Evolutionary conservation across 768 basidiomycete species (phyloP), one percentile per base, ranked within the genome.

Genomic region (Tephrocybe rancida): DNA sequence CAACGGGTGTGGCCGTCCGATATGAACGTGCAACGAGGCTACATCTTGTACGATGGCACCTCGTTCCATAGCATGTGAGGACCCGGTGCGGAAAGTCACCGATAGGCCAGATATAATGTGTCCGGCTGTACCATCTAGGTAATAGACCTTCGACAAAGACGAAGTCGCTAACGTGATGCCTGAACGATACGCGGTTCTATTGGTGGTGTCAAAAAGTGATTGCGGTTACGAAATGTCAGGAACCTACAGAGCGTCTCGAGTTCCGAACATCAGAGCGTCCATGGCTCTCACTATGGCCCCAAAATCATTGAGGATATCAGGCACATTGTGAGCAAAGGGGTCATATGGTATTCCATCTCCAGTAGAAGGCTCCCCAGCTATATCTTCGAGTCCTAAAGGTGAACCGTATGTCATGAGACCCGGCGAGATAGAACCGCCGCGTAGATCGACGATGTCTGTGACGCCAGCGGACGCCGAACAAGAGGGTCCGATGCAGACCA

Each of bases 311-410:
- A 83, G 67, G 27, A 81, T 74, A 19, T 61, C 67, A 5, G 71
- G 75, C 25, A 73, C 64, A 61, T 83, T 67, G 11, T 48, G 55
- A 38, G 50, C 57, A 65, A 87, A 73, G 34, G 89, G 83, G 58
- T 89, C 84, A 35, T 77, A 79, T 9, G 80, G 78, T 39, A 73
- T 70, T 1, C 86, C 86, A 50, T 87, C 86, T 14, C 76, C 76
- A 5, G 87, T 94, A 11, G 85, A 84, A 21, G 80, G 72, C 65
- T 95, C 93, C 22, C 75, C 72, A 16, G 72, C 69, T 29, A 95
- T 94, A 65, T 93, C 92, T 64, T 83, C 83, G 30, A 92, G 62
- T 4, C 92, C 93, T 21, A 96, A 65, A 19, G 80, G 70, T 16
- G 89, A 83, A 2, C 93, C 93, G 59, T 79, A 78, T 0, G 81